Evolutionary conservation across 495 filamentous ascomycete species (phyloP).

Genomic region (Penicillium riverlandense): DNA sequence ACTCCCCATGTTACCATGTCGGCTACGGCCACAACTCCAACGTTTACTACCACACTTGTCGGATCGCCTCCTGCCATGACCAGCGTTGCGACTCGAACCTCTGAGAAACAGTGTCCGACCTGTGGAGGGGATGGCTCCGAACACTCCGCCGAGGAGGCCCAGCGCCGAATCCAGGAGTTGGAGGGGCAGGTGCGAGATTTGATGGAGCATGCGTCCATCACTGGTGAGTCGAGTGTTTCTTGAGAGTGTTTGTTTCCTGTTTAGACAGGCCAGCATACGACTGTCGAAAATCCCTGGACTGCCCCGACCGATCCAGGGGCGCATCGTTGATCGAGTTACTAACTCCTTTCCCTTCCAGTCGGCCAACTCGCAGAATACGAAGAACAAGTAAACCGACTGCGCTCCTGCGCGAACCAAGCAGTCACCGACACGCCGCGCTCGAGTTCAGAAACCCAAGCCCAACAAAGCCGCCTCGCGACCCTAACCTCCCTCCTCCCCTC

Average conservation of each 20-base stretch:
- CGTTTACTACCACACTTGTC: constrained; percentile 29
- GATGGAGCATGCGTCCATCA: constrained; percentile 68
- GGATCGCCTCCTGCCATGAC: constrained; percentile 26
- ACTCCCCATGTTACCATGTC: constrained; percentile 19
- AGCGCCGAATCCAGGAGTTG: constrained; percentile 69
- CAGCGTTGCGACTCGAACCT: constrained; percentile 8
- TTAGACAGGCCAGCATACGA: no score
- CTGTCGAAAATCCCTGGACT: no score
- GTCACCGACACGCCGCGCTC: constrained; percentile 22
- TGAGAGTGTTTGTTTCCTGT: neutral
- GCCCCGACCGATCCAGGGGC: no score
- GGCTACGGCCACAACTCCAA: constrained; percentile 21
- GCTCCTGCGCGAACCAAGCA: constrained; percentile 23
- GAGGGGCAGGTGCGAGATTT: constrained; percentile 69
- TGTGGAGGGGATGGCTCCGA: constrained; percentile 37
- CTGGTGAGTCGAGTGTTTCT: constrained; percentile 45
- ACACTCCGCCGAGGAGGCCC: constrained; percentile 36
- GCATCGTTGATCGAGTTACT: no score
- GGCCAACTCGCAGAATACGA: constrained; percentile 93
- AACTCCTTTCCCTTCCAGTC: constrained; percentile 23
- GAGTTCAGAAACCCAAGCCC: constrained; percentile 28
- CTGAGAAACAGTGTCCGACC: constrained; percentile 37
- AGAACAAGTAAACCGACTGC: constrained; percentile 69
- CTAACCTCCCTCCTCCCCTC: constrained; percentile 62
- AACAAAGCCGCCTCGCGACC: constrained; percentile 39